phyloP scores from a whole-genome alignment of 2,329 filamentous ascomycete genomes.

The Pseudopyrenochaeta lycopersici region DNA sequence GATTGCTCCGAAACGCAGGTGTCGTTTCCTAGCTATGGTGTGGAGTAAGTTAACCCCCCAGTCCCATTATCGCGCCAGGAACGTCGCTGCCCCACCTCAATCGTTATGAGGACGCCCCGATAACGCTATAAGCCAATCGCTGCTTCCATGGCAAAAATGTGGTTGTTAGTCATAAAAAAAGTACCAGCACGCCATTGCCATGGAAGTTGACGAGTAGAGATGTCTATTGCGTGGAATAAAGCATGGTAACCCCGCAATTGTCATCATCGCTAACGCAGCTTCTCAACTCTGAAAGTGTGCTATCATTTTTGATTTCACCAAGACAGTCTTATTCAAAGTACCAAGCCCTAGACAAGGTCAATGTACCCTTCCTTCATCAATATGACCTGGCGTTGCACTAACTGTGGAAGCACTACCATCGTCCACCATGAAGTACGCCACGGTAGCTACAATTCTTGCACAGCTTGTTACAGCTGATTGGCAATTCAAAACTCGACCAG shows the following conservation, averaged over 20 bases:
- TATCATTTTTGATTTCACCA: neutral
- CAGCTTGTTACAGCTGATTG: slow-evolving; percentile 56
- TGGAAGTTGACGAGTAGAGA: slow-evolving; percentile 9
- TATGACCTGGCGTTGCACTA: slow-evolving; percentile 1
- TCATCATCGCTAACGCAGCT: neutral
- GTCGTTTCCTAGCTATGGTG: neutral
- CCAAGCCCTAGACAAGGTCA: slow-evolving; percentile 25
- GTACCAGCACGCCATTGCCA: slow-evolving; percentile 17
- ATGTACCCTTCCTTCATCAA: slow-evolving; percentile 16
- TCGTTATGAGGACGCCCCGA: neutral
- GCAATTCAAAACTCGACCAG: slow-evolving; percentile 57
- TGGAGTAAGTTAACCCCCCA: neutral
- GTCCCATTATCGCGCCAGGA: neutral
- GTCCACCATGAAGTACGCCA: slow-evolving; percentile 20
- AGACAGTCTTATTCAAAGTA: slow-evolving; percentile 14
- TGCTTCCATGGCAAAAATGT: neutral
- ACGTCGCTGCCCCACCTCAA: slow-evolving; percentile 2
- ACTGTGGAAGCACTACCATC: slow-evolving; percentile 5
- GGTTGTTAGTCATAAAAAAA: neutral
- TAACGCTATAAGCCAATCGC: neutral
- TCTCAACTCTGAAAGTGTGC: neutral
- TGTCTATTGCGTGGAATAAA: neutral
- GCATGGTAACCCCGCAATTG: slow-evolving; percentile 3
- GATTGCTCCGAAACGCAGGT: neutral
- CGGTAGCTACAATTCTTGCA: slow-evolving; percentile 8